These are phyloP conservation scores for Scleromitrula shiraiana DNA, from an alignment of 2,329 filamentous ascomycete genomes.

Conservation along the genomic window DNA sequence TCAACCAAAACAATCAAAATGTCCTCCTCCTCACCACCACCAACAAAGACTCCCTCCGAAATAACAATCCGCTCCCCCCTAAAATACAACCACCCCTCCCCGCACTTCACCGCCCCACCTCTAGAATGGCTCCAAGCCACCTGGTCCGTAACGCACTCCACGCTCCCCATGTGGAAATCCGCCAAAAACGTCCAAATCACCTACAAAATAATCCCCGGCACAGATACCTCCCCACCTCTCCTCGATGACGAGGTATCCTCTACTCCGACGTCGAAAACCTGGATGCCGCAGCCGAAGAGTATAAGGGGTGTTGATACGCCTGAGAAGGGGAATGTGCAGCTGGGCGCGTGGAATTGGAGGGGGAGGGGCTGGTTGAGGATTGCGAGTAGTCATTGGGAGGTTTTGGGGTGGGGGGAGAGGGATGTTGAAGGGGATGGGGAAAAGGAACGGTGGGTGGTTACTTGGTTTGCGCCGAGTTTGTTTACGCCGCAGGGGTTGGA, in stretches of 20 bases:
- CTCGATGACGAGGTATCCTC: constrained; percentile 69
- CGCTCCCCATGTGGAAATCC: constrained; percentile 71
- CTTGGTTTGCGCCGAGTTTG: constrained; percentile 74
- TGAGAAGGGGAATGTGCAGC: constrained; percentile 32
- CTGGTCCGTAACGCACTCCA: constrained; percentile 70
- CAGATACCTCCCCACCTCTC: constrained; percentile 10
- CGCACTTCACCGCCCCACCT: constrained; percentile 7
- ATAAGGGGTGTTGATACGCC: constrained; percentile 58
- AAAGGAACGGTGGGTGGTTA: constrained; percentile 61
- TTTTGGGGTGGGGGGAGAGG: constrained; percentile 61
- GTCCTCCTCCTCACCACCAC: too few relatives aligned
- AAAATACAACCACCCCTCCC: constrained; percentile 12
- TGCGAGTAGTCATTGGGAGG: constrained; percentile 70
- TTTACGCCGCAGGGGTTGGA: constrained; percentile 81
- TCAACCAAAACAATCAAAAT: background rate
- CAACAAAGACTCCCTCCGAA: too few relatives aligned
- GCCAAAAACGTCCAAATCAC: constrained; percentile 75
- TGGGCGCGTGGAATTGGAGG: constrained; percentile 65
- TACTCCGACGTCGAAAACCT: constrained; percentile 40
- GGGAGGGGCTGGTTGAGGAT: constrained; percentile 69
- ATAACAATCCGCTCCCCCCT: constrained; percentile 12
- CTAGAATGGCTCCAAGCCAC: constrained; percentile 55
- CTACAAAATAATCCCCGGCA: constrained; percentile 48
- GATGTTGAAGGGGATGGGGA: constrained; percentile 30
- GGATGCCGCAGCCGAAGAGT: constrained; percentile 43